Conservation (phyloP, 2,329 filamentous ascomycete species). For the Neophaeococcomyces aloes region DNA sequence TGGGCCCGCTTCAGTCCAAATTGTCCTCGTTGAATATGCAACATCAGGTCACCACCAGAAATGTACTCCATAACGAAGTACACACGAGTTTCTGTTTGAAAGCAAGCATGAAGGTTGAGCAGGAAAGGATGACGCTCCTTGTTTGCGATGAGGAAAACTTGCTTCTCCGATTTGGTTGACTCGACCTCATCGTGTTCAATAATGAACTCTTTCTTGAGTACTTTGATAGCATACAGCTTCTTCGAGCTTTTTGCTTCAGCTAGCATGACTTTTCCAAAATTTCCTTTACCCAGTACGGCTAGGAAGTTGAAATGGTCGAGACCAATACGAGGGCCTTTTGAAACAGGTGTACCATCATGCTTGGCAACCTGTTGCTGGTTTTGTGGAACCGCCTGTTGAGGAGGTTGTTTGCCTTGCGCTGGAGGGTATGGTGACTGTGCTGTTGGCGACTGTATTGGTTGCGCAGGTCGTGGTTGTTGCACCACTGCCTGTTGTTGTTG, state of each 20-base stretch:
- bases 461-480: slow-evolving; percentile 17
- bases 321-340: slow-evolving; percentile 57
- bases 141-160: slow-evolving; percentile 93
- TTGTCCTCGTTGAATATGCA: slow-evolving; percentile 94
- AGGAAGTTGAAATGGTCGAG: slow-evolving; percentile 99
- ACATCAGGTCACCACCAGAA: slow-evolving; percentile 94
- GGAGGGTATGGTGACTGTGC: slow-evolving; percentile 30
- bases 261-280: slow-evolving; percentile 99
- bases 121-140: slow-evolving; percentile 94
- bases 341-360: slow-evolving; percentile 11
- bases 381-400: slow-evolving; percentile 21
- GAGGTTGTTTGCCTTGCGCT: slow-evolving; percentile 9
- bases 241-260: slow-evolving; percentile 90
- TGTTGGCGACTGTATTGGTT: slow-evolving; percentile 19
- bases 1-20: slow-evolving; percentile 94
- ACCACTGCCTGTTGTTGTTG: slow-evolving; percentile 21
- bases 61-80: slow-evolving; percentile 99
- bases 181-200: slow-evolving; percentile 99
- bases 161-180: slow-evolving; percentile 93
- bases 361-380: slow-evolving; percentile 20
- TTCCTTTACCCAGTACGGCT: slow-evolving; percentile 94
- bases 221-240: slow-evolving; percentile 95
- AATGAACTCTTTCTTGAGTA: slow-evolving; percentile 99
- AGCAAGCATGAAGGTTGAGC: slow-evolving; percentile 89
- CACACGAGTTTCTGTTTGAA: slow-evolving; percentile 95